Evolutionary conservation across 768 basidiomycete genomes (phyloP).

Genomic region (Kwoniella shandongensis): DNA sequence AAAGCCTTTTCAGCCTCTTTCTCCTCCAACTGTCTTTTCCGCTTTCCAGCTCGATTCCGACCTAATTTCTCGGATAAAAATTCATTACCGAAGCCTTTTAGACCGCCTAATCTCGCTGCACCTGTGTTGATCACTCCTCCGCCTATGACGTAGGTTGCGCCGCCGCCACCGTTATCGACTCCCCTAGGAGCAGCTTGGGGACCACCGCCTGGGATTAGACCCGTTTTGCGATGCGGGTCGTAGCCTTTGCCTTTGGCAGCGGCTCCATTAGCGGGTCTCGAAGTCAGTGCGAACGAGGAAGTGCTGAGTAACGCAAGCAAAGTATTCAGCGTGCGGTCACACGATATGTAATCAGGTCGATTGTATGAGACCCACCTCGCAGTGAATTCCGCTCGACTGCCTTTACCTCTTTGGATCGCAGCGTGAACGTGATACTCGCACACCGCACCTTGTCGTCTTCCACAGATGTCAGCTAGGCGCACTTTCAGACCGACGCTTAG

Average conservation of each 20-base stretch:
- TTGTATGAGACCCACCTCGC: constrained; percentile 74
- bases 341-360: too few species aligned
- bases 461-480: background rate
- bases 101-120: constrained; percentile 15
- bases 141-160: constrained; percentile 72
- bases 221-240: constrained; percentile 39
- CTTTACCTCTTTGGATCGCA: constrained; percentile 72
- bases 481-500: too few species aligned
- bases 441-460: constrained; percentile 67
- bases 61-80: constrained; percentile 72
- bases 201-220: constrained; percentile 45
- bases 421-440: constrained; percentile 90
- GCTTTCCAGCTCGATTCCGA: constrained; percentile 73
- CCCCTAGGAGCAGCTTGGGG: constrained; percentile 33
- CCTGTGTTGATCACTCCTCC: constrained; percentile 67
- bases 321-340: background rate
- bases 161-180: constrained; percentile 40
- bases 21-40: constrained; percentile 61
- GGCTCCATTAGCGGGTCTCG: constrained; percentile 3
- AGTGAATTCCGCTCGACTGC: constrained; percentile 81
- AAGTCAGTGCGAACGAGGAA: constrained; percentile 34
- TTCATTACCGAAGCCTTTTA: constrained; percentile 55
- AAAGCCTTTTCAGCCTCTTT: constrained; percentile 62
- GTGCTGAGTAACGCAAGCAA: constrained; percentile 32
- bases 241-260: constrained; percentile 21